Base-by-base conservation (phyloP, 1,284 basidiomycete genomes). In the Cryptococcus amylolentus region DNA sequence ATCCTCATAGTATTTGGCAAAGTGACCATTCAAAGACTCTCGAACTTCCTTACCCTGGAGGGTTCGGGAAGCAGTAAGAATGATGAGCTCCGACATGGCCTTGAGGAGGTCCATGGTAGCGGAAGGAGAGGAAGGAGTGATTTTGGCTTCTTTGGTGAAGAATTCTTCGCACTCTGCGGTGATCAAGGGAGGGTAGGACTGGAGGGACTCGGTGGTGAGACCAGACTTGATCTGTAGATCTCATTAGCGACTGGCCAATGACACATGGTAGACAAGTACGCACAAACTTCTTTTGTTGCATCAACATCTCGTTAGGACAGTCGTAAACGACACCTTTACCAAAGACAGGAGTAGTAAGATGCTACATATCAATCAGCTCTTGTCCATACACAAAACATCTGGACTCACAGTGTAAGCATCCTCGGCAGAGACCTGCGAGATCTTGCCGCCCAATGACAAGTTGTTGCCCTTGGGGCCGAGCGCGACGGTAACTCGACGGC, bases 241-340 rank as follows among this genome's bases (percentile, higher is more conserved):
- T 37, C 18, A 16, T 40, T 12, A 42, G 37, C 20, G 26, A n/a
- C 10, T 28, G 38, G 37, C 20, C n/a, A 23, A 23, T 23, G 23
- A 23, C 27, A 16, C 16, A 14, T 18, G 20, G 51, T 18, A 6
- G 20, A 31, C 43, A 31, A 16, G 16, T 7, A 67, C 72, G 79
- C 62, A 81, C 80, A 65, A 98, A 97, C 77, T 89, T 90, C 83
- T 99, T 99, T 78, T 99, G 96, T 74, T 99, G 94, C 95, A 99
- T 98, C 75, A 99, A 87, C 51, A 91, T 82, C 55, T 93, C 88
- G 76, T 98, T 98, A 35, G 96, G 95, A 55, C 92, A 87, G 72
- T 98, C 95, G 77, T 98, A 98, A 5, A 98, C 95, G 47, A 98
- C 96, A 53, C 92, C 93, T 73, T 93, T 93, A 54, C 96, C 96